Conservation (phyloP, 148 eudicot genomes). For the Cornus controversa region DNA sequence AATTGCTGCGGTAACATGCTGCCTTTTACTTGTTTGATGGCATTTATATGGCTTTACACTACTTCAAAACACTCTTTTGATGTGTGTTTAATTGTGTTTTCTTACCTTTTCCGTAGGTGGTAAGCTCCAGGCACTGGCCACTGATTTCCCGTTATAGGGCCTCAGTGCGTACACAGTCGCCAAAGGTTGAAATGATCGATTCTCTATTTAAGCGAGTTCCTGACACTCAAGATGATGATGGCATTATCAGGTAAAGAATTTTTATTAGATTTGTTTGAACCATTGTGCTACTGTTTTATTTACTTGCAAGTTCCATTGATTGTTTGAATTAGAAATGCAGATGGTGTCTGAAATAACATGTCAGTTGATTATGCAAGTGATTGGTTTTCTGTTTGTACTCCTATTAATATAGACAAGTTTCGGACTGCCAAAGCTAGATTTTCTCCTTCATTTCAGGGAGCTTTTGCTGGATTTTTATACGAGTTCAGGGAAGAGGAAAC, state of each 20-base stretch:
- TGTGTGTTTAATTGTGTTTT: not conserved
- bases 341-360: too few relatives aligned
- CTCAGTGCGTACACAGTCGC: slow-evolving; percentile 62
- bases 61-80: too few relatives aligned
- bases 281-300: not conserved
- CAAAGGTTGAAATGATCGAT: slow-evolving; percentile 77
- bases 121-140: slow-evolving; percentile 79
- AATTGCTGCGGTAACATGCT: slow-evolving; percentile 67
- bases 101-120: slow-evolving; percentile 39
- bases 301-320: not conserved
- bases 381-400: not conserved
- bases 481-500: slow-evolving; percentile 67
- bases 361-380: not conserved
- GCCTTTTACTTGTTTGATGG: not conserved
- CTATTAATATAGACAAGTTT: not conserved
- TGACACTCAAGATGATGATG: slow-evolving; percentile 51
- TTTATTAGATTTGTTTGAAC: not conserved
- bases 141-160: slow-evolving; percentile 73
- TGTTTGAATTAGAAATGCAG: not conserved
- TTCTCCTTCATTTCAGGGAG: slow-evolving; percentile 47
- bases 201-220: slow-evolving; percentile 58
- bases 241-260: slow-evolving; percentile 56
- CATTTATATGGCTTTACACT: not conserved
- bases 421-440: not conserved
- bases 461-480: slow-evolving; percentile 58